Percentiles rank a stretch among this genome's conserved stretches.
phyloP scores from a whole-genome alignment of 768 basidiomycete genomes.

The Sporobolomyces roseus region DNA sequence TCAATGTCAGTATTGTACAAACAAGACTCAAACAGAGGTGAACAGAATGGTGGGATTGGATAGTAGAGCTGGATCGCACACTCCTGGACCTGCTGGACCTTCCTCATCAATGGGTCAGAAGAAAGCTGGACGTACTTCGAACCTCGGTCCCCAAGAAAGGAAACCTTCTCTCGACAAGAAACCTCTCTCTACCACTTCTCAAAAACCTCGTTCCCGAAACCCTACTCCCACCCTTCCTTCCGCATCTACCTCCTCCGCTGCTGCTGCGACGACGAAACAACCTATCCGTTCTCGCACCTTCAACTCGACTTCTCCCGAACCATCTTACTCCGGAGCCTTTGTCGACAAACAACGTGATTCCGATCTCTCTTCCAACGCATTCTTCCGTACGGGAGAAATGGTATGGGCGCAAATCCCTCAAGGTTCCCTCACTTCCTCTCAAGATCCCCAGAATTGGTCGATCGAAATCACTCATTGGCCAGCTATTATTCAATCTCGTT shows the following conservation, averaged over 20 bases:
- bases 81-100: background rate
- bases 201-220: no score
- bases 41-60: constrained; percentile 30
- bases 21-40: constrained; percentile 38
- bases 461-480: constrained; percentile 60
- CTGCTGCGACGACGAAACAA: background rate
- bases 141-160: no score
- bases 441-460: constrained; percentile 16
- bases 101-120: no score
- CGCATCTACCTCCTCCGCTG: background rate
- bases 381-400: constrained; percentile 29
- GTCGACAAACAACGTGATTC: constrained; percentile 17
- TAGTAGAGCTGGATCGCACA: background rate
- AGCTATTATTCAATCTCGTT: constrained; percentile 61
- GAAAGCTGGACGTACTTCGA: no score
- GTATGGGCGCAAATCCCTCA: constrained; percentile 5
- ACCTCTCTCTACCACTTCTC: no score
- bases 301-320: constrained; percentile 3
- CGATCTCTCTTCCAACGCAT: constrained; percentile 63
- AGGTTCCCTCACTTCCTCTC: constrained; percentile 51
- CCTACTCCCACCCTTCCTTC: background rate
- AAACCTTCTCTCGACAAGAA: background rate
- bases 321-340: constrained; percentile 28
- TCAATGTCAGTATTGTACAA: constrained; percentile 43
- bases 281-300: background rate